Base-by-base conservation (phyloP, 1,284 basidiomycete genomes). In the Rhodofomes roseus region DNA sequence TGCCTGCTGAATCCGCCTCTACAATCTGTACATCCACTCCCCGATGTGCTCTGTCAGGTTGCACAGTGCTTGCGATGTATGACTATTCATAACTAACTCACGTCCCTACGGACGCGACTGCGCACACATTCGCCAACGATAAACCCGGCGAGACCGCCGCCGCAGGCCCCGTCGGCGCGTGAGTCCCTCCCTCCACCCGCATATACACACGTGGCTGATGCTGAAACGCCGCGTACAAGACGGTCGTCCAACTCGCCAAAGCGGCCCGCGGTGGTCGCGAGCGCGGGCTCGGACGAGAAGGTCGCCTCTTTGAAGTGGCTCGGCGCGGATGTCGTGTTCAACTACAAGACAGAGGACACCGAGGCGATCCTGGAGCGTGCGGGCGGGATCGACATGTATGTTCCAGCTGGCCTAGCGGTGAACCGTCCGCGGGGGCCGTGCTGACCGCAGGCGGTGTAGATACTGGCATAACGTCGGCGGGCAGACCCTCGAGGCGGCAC, bases 201-300 rank as follows among this genome's bases (percentile, higher is more conserved):
- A 34, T 34, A 34, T 5, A 11, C 4, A 4, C 31, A 34, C 4
- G n/a, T n/a, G n/a, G n/a, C n/a, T n/a, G n/a, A n/a, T 34, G 31
- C 11, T 34, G 31, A 34, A 5, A 34, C 31, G 31, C 31, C 11
- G 31, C 31, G 5, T 11, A n/a, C 29, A 52, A 31, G 50, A 52
- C 50, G 31, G 50, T 52, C 31, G 50, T 52, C 27, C 84, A 91
- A 72, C 75, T 89, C 22, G 86, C 85, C 1, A 89, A 87, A 61
- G 73, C 75, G 4, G 79, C 82, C 85, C 29, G 86, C 85, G 62
- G 88, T 92, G 54, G 86, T 92, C 62, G 89, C 82, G 0, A 87
- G 90, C 2, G 87, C 89, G 0, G 90, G 90, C 1, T 83, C 85
- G 0, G 79, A 84, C 11, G 85, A 86, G 57, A 93, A 93, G 72